phyloP scores from a whole-genome alignment of 2,329 filamentous ascomycete species.

The Thelonectria olida region DNA sequence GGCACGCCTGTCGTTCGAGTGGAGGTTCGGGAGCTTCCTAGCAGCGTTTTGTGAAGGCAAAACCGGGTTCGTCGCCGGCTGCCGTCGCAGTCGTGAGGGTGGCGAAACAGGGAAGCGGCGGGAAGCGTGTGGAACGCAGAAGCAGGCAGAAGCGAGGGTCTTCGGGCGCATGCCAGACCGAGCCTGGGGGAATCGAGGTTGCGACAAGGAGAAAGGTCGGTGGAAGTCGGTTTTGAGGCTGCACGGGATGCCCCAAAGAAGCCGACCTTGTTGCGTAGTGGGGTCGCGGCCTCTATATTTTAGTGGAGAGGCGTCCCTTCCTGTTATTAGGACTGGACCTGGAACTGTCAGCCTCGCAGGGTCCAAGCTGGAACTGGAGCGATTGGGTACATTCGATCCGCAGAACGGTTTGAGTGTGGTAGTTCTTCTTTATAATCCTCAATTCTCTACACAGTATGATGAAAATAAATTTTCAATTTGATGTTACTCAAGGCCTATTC shows the following conservation, averaged over 20 bases:
- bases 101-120: not conserved
- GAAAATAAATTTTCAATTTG: too few relatives aligned
- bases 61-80: not conserved
- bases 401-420: too few relatives aligned
- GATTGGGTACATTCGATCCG: too few relatives aligned
- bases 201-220: not conserved
- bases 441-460: too few relatives aligned
- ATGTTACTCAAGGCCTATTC: too few relatives aligned
- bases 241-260: conserved; percentile 20
- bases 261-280: not conserved
- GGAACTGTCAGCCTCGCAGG: conserved; percentile 29
- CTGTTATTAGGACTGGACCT: not conserved
- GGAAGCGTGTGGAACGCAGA: not conserved
- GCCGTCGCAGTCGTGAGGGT: not conserved
- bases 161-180: conserved; percentile 6
- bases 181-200: not conserved
- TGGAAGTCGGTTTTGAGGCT: conserved; percentile 16
- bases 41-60: not conserved
- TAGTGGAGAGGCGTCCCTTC: conserved; percentile 25
- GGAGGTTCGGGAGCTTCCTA: conserved; percentile 8
- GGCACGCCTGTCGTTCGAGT: conserved; percentile 29
- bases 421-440: too few relatives aligned
- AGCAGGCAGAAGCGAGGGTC: not conserved
- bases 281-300: conserved; percentile 30
- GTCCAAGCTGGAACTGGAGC: conserved; percentile 25